Base-by-base conservation (phyloP, 208 protist species). In the Histomonas meleagridis region DNA sequence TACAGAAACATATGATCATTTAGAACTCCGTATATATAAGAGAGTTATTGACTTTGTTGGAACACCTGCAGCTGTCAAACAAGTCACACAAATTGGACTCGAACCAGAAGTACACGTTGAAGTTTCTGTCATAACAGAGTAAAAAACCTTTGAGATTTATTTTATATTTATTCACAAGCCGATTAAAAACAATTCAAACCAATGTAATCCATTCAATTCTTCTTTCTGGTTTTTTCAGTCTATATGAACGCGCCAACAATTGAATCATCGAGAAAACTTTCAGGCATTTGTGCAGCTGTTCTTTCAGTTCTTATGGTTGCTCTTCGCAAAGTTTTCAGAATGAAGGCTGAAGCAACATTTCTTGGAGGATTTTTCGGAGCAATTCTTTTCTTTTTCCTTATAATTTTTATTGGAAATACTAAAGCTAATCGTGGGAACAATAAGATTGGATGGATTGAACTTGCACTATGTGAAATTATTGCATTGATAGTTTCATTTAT, bases 111-210 rank as follows among this genome's bases (percentile, higher is more conserved):
- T 69, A 7, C 60, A 69, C 4, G 60, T 69, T 26, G 60, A 76
- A 76, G 65, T 76, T 76, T 76, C 65, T 14, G 65, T 76, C 35
- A 76, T 76, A 21, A 76, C 65, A 21, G 65, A 76, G 65, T 76
- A 76, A 76, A 79, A 49, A n/a, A n/a, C n/a, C n/a, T n/a, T n/a
- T n/a, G n/a, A n/a, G n/a, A n/a, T n/a, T n/a, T n/a, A n/a, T n/a
- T n/a, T n/a, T n/a, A n/a, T n/a, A n/a, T n/a, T n/a, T n/a, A n/a
- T n/a, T n/a, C n/a, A n/a, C n/a, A n/a, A n/a, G n/a, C n/a, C n/a
- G n/a, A n/a, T n/a, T n/a, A n/a, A n/a, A n/a, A n/a, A n/a, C n/a
- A n/a, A n/a, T n/a, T n/a, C n/a, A n/a, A n/a, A n/a, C n/a, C n/a
- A n/a, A n/a, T n/a, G n/a, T n/a, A n/a, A n/a, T n/a, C n/a, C n/a